phyloP scores from a whole-genome alignment of 2,329 filamentous ascomycete species.

The Penicillium sp. region DNA sequence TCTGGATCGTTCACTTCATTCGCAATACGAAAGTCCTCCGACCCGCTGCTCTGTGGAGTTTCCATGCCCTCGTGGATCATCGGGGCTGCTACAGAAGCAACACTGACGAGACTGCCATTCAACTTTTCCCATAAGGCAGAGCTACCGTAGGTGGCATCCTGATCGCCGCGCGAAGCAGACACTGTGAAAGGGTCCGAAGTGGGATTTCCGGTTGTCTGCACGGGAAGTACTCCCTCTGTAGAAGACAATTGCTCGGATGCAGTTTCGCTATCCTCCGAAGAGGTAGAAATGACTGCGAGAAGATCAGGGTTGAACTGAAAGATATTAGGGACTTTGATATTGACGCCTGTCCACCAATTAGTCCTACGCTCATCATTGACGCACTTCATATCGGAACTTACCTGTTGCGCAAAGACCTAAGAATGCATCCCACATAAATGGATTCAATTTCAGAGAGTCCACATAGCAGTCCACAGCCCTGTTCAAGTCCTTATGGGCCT shows the following conservation, averaged over 20 bases:
- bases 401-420: constrained; percentile 75
- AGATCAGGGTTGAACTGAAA: constrained; percentile 70
- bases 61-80: constrained; percentile 54
- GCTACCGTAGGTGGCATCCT: constrained; percentile 33
- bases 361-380: neutral
- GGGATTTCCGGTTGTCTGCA: constrained; percentile 34
- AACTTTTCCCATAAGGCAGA: constrained; percentile 47
- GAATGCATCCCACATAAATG: constrained; percentile 98
- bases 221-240: constrained; percentile 32
- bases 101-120: constrained; percentile 43
- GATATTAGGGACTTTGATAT: constrained; percentile 74
- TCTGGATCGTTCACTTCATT: constrained; percentile 29
- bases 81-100: constrained; percentile 31
- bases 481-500: constrained; percentile 70
- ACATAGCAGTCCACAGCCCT: constrained; percentile 83
- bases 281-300: constrained; percentile 44
- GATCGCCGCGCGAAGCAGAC: constrained; percentile 31
- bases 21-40: constrained; percentile 36
- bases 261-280: constrained; percentile 27
- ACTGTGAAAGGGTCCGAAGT: constrained; percentile 43
- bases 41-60: constrained; percentile 52
- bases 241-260: constrained; percentile 30
- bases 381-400: constrained; percentile 20
- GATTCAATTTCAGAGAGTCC: constrained; percentile 80
- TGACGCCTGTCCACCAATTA: constrained; percentile 52